Evolutionary conservation across 2,329 filamentous ascomycete species (phyloP).

Genomic region (Elsinoe necatrix): DNA sequence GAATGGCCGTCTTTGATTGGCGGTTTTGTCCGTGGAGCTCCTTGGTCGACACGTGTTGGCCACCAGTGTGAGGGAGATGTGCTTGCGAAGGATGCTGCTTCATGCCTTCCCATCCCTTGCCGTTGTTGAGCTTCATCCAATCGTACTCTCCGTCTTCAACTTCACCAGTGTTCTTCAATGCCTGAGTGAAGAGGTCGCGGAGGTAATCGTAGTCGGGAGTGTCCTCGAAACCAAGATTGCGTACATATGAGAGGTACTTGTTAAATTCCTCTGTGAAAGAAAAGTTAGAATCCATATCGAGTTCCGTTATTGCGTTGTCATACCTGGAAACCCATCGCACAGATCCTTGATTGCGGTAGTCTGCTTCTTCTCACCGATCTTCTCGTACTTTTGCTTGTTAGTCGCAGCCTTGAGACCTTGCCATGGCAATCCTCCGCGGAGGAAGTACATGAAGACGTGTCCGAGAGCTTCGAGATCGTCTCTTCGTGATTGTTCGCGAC

Average conservation of each 20-base stretch:
- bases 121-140: constrained; percentile 97
- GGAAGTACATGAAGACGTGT: constrained; percentile 63
- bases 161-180: constrained; percentile 86
- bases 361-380: constrained; percentile 99
- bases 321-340: constrained; percentile 83
- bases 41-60: constrained; percentile 70
- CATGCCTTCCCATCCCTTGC: constrained; percentile 82
- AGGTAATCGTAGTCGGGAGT: constrained; percentile 98
- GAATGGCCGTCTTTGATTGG: constrained; percentile 45
- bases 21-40: constrained; percentile 70
- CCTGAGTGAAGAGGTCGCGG: constrained; percentile 90
- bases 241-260: constrained; percentile 94
- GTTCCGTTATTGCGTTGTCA: constrained; percentile 20
- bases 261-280: constrained; percentile 70
- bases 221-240: constrained; percentile 96
- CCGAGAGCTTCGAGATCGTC: constrained; percentile 86
- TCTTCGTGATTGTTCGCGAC: constrained; percentile 87
- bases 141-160: constrained; percentile 98
- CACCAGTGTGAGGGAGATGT: constrained; percentile 67
- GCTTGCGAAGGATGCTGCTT: constrained; percentile 62
- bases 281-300: constrained; percentile 25
- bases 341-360: constrained; percentile 94
- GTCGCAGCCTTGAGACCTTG: constrained; percentile 61
- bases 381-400: constrained; percentile 97
- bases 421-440: constrained; percentile 58